Evolutionary conservation across 495 filamentous ascomycete genomes (phyloP), one percentile per base, ranked within the genome.

Genomic region (Paragyromitra xinjiangensis): DNA sequence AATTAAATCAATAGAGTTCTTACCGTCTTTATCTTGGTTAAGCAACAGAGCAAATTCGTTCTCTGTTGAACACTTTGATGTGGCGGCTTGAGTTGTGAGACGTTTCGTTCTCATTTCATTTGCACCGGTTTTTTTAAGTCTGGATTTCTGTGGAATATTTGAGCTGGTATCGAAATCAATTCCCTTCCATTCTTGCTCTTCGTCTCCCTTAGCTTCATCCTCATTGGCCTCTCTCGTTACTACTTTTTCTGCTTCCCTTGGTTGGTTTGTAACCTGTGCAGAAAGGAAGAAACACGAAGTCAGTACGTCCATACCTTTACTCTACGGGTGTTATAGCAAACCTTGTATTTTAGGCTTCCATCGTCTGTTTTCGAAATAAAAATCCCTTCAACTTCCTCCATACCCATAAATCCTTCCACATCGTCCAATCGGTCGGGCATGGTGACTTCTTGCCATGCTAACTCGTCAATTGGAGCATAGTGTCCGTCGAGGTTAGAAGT

Each of bases 361-460:
- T 84, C 79, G 3, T 83, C 84, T 65, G 90, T 86, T 50, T 85
- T 87, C 40, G 96, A 84, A 22, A 99, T 86, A 39, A 97, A 93
- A 0, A 98, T 92, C 55, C 91, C 93, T 7, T 96, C 93, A 58
- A 98, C 90, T 80, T 98, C 95, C 77, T 99, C 95, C 50, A 99
- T 83, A 0, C 95, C 95, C 84, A 90, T 97, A 83, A 99, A 97
- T 0, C 96, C 95, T 77, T 94, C 93, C n/a, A 92, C 92, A 86
- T 98, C 92, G 53, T 95, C 92, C 74, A 97, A 87, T 78, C 91
- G 90, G 82, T 97, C 94, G 5, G 94, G 94, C 66, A 98, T 87
- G 26, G 90, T 83, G 16, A 97, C 94, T 71, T 90, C 88, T 77
- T 90, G 90, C 95, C 95, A 99, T 84, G 86, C 85, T 40, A 98